phyloP scores from a whole-genome alignment of 257 asterid genomes.

The Ophiorrhiza pumila region DNA sequence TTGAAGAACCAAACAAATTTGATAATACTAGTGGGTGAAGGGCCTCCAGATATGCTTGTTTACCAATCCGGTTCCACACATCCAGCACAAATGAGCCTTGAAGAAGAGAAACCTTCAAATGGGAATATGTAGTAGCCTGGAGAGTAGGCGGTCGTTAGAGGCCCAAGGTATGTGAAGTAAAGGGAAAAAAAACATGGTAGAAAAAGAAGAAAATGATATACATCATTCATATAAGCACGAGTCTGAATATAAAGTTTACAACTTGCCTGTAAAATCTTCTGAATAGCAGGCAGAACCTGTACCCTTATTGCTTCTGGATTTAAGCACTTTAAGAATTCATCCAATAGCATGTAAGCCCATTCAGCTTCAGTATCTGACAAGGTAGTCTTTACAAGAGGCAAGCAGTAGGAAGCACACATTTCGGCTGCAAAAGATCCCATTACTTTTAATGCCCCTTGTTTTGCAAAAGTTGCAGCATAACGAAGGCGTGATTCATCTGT shows the following conservation, averaged over 20 bases:
- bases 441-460: conserved; percentile 66
- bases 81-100: conserved; percentile 97
- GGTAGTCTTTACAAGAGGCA: conserved; percentile 62
- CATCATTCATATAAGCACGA: not conserved
- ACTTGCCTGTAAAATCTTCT: conserved; percentile 86
- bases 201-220: not conserved
- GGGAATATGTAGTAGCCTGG: conserved; percentile 79
- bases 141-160: conserved; percentile 27
- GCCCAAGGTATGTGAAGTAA: conserved; percentile 9
- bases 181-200: conserved; percentile 6
- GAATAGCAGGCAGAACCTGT: conserved; percentile 70
- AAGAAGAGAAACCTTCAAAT: conserved; percentile 93
- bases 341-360: conserved; percentile 72
- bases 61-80: conserved; percentile 76
- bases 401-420: conserved; percentile 94
- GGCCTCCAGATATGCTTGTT: conserved; percentile 72
- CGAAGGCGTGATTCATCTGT: conserved; percentile 76
- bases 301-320: conserved; percentile 58
- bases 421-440: conserved; percentile 88
- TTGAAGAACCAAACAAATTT: conserved; percentile 66
- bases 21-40: conserved; percentile 83
- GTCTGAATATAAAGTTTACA: conserved; percentile 22
- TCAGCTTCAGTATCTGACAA: conserved; percentile 77
- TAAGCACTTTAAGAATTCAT: conserved; percentile 69
- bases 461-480: conserved; percentile 81